Evolutionary conservation across 768 basidiomycete species (phyloP), one percentile per base, ranked within the genome.

Genomic region (Albatrellus ellisii): DNA sequence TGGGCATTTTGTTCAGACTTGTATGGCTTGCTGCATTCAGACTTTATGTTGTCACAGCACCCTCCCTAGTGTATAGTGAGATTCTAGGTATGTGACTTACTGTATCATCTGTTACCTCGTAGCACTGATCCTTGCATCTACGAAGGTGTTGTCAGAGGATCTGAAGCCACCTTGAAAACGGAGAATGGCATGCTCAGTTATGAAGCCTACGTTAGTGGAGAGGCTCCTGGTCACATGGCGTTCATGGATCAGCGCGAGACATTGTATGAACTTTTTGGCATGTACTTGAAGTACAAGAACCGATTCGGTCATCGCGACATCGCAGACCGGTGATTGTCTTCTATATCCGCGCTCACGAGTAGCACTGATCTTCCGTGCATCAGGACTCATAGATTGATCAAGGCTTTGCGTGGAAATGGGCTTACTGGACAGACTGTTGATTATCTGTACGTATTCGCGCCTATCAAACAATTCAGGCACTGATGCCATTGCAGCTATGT

Each of bases 101-200:
- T 15, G 9, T 25, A 4, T 26, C 15, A 14, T 21, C 14, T 1
- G 8, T 12, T 17, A 22, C 12, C 0, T 8, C 10, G 7, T 10
- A 17, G 12, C 32, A 17, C 36, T 32, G 6, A 36, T 26, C 4
- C n/a, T n/a, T n/a, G 7, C 35, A 17, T n/a, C 1, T 39, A 6
- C 7, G 29, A n/a, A 58, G 79, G 79, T 25, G 70, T 78, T 5
- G 75, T 85, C 46, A 69, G 73, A 51, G 81, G 82, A n/a, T 79
- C 80, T 0, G 78, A 82, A 52, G 58, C 60, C 36, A 61, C 77
- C 0, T 42, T 74, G 6, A 42, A 42, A 1, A 27, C 24, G 15
- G 22, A 31, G n/a, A 43, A 40, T 14, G 42, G 27, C 15, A 31
- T 32, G 24, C 47, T 51, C 11, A 48, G 45, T 26, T 40, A 28